Conservation (phyloP, 495 filamentous ascomycete species). For the Neurospora sp. region DNA sequence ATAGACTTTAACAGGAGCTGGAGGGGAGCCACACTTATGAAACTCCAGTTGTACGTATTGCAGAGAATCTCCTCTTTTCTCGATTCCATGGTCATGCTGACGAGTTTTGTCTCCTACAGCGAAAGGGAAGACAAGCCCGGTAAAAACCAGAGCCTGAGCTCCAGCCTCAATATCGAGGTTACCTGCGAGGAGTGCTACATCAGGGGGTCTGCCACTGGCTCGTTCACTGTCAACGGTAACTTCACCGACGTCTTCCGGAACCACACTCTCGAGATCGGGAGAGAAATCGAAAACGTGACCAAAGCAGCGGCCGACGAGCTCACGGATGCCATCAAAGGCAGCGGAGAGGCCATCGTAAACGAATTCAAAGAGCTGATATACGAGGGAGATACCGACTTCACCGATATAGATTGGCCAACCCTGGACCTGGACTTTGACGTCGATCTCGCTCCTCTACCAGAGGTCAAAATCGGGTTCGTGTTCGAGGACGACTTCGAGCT, state of each 20-base stretch:
- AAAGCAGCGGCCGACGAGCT: slow-evolving; percentile 16
- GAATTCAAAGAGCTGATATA: background rate
- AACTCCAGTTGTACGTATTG: background rate
- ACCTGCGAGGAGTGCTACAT: slow-evolving; percentile 43
- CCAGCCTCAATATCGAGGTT: slow-evolving; percentile 23
- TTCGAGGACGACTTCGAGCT: slow-evolving; percentile 42
- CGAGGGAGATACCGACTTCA: slow-evolving; percentile 21
- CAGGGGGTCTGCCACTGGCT: slow-evolving; percentile 34
- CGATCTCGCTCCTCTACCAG: slow-evolving; percentile 33
- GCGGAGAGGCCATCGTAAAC: background rate
- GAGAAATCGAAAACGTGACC: slow-evolving; percentile 25
- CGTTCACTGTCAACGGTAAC: slow-evolving; percentile 30
- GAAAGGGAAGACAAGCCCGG: background rate
- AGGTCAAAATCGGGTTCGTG: slow-evolving; percentile 31
- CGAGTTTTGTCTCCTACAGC: background rate
- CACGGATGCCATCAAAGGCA: slow-evolving; percentile 11
- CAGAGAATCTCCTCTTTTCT: background rate
- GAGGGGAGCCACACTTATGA: slow-evolving; percentile 3
- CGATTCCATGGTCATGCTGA: background rate
- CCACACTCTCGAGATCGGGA: slow-evolving; percentile 16
- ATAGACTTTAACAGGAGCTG: slow-evolving; percentile 4
- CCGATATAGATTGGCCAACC: slow-evolving; percentile 27
- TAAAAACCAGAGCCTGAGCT: background rate
- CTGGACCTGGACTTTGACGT: slow-evolving; percentile 27
- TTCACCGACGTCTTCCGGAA: slow-evolving; percentile 25